Conservation (phyloP, 495 filamentous ascomycete genomes). For the Daldinia loculata region DNA sequence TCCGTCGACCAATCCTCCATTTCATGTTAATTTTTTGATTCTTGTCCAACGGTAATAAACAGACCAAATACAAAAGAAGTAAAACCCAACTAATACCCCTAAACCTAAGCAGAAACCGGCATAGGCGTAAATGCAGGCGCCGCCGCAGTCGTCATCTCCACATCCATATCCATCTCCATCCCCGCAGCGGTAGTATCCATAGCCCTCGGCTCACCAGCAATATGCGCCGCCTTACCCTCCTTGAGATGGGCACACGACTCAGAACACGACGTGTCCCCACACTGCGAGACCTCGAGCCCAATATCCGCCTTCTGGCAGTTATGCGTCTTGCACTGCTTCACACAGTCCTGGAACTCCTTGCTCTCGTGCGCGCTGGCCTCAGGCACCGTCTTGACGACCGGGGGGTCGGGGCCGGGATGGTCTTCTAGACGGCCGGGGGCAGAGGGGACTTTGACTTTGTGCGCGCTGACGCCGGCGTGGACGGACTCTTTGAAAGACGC, state of each 20-base stretch:
- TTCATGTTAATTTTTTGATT: not conserved
- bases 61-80: not conserved
- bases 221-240: not conserved
- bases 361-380: not conserved
- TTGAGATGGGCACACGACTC: not conserved
- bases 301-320: slow-evolving; percentile 31
- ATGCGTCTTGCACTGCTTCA: slow-evolving; percentile 24
- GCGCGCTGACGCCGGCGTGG: slow-evolving; percentile 1
- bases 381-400: not conserved
- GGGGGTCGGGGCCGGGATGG: not conserved
- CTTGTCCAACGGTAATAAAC: not conserved
- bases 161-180: not conserved
- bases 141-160: not conserved
- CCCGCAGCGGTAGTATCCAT: not conserved
- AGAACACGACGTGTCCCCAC: slow-evolving; percentile 20
- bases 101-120: not conserved
- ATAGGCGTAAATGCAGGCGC: not conserved
- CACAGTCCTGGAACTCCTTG: slow-evolving; percentile 25
- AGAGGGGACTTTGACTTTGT: not conserved
- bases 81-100: not conserved
- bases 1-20: not conserved
- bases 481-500: not conserved
- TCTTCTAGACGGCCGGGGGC: not conserved
- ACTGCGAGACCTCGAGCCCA: slow-evolving; percentile 14
- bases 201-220: not conserved